Base-by-base conservation (phyloP, 2,329 filamentous ascomycete genomes). In the Graphium sp. region DNA sequence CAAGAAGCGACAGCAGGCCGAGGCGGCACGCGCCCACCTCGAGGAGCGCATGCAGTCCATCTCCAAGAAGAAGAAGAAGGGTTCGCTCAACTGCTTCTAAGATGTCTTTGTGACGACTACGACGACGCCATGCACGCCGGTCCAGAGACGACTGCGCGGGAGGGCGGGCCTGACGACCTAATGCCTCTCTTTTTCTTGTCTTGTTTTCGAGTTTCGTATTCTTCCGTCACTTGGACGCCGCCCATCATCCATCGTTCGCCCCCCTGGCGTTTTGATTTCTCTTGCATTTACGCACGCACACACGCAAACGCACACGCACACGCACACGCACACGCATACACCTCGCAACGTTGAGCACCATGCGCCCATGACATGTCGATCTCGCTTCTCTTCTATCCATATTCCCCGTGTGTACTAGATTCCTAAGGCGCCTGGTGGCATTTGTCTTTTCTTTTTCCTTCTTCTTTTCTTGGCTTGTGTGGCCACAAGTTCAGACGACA, bases 81-180 rank as follows among this genome's bases (percentile, higher is more conserved):
- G 78, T 44, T 85, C 79, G 40, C 66, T 98, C 53, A 95, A 94
- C 61, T 98, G 89, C 67, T 98, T 98, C 63, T 94, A 83, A 54
- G n/a, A n/a, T n/a, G n/a, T n/a, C n/a, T n/a, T n/a, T n/a, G n/a
- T n/a, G n/a, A n/a, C n/a, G n/a, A n/a, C n/a, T n/a, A n/a, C n/a
- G n/a, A n/a, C n/a, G n/a, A n/a, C n/a, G n/a, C n/a, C n/a, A 35
- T 31, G 42, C 41, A 29, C 37, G 36, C 37, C 37, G 39, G 28
- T 19, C 29, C 22, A 18, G 20, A 18, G 22, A 22, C 29, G 27
- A 24, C 26, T 24, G 29, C 16, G n/a, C n/a, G n/a, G n/a, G n/a
- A 24, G 12, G 22, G 6, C 15, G 5, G 22, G 5, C 5, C 22
- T n/a, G 22, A n/a, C 7, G 22, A 24, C n/a, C n/a, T n/a, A n/a